Evolutionary conservation across 306 rosid genomes (phyloP).

Genomic region (Vigna unguiculata): DNA sequence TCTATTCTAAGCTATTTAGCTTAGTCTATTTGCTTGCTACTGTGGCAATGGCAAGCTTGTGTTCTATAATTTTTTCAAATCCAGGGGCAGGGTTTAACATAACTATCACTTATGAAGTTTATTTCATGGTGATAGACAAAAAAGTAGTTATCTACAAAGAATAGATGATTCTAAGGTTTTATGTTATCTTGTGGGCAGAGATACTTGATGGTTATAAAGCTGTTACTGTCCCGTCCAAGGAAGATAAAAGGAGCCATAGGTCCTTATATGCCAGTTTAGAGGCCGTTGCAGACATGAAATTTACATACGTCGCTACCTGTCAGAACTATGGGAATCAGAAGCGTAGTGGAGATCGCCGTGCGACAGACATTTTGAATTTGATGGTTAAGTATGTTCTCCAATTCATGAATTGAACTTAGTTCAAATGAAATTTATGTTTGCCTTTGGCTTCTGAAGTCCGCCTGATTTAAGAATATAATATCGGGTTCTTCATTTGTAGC

Average conservation of each 20-base stretch:
- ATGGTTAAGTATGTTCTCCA: conserved; percentile 91
- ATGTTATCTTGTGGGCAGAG: conserved; percentile 61
- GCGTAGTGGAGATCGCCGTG: conserved; percentile 97
- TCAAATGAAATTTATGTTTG: conserved; percentile 38
- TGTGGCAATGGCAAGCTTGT: conserved; percentile 12
- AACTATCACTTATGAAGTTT: conserved; percentile 24
- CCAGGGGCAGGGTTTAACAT: conserved; percentile 4
- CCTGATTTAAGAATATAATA: conserved; percentile 45
- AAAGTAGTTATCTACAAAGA: conserved; percentile 23
- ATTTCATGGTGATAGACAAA: conserved; percentile 27
- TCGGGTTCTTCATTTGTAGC: conserved; percentile 53
- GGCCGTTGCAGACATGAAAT: conserved; percentile 96
- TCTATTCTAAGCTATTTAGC: conserved; percentile 21
- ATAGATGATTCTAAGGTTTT: conserved; percentile 42
- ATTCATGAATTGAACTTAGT: conserved; percentile 37
- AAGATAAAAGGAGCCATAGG: conserved; percentile 86
- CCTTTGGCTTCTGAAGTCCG: conserved; percentile 26
- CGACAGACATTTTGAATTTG: conserved; percentile 94
- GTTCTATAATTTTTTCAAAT: conserved; percentile 7
- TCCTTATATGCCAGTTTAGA: conserved; percentile 90
- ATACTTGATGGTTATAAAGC: conserved; percentile 96
- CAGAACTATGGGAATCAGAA: conserved; percentile 96
- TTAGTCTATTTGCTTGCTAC: conserved; percentile 24
- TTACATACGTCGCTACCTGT: conserved; percentile 94
- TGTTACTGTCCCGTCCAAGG: conserved; percentile 81